phyloP scores from a whole-genome alignment of 1,284 basidiomycete species.

The Phylloporus sp. region DNA sequence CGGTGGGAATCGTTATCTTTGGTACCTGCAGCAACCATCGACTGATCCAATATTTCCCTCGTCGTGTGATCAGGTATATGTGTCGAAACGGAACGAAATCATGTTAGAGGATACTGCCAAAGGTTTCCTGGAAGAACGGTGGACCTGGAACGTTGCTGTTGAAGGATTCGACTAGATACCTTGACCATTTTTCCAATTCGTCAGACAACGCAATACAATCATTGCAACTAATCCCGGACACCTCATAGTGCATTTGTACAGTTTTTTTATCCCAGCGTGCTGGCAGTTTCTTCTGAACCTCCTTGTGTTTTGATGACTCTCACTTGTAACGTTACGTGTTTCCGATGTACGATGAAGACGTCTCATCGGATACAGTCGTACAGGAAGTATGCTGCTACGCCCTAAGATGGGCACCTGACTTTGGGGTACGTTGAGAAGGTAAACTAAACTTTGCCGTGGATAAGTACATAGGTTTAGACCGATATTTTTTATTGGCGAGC shows the following conservation, averaged over 20 bases:
- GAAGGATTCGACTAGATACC: constrained; percentile 58
- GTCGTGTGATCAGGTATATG: constrained; percentile 71
- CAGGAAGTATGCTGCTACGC: neutral
- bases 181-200: neutral
- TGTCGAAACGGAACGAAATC: constrained; percentile 95
- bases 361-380: no score
- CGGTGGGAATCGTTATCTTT: constrained; percentile 52
- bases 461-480: no score
- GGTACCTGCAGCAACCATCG: neutral
- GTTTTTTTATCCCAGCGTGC: constrained; percentile 9
- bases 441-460: no score
- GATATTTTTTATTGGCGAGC: no score
- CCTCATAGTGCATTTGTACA: constrained; percentile 1
- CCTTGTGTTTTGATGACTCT: constrained; percentile 7
- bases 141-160: constrained; percentile 73
- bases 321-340: constrained; percentile 21
- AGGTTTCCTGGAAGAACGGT: constrained; percentile 88
- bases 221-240: constrained; percentile 12
- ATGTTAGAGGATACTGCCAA: constrained; percentile 92
- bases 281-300: constrained; percentile 9
- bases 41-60: constrained; percentile 6
- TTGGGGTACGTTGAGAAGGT: no score
- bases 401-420: no score
- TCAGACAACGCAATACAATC: neutral
- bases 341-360: neutral